phyloP scores from a whole-genome alignment of 2,329 filamentous ascomycete species.

The Calonectria hongkongensis region DNA sequence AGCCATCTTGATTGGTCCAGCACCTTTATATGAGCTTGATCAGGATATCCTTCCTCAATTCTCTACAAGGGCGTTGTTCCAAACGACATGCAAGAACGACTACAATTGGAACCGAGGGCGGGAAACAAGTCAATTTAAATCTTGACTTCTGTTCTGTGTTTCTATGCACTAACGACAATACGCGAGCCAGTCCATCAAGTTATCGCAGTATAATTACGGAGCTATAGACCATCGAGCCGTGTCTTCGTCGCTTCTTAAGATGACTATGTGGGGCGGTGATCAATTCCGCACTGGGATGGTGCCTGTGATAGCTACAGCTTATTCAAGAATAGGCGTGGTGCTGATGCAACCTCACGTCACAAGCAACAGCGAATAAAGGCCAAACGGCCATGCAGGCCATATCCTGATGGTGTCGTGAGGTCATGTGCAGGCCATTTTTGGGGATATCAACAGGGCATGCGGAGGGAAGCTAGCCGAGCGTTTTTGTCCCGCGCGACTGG shows the following conservation, averaged over 20 bases:
- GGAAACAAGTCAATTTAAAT: slow-evolving; percentile 4
- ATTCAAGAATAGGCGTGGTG: slow-evolving; percentile 26
- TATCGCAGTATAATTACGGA: slow-evolving; percentile 6
- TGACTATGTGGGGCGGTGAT: slow-evolving; percentile 22
- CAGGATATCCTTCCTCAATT: slow-evolving; percentile 1
- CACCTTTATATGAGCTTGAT: slow-evolving; percentile 5
- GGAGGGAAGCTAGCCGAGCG: slow-evolving; percentile 27
- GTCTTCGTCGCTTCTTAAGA: neutral
- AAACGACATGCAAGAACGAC: neutral
- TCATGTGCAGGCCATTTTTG: slow-evolving; percentile 25
- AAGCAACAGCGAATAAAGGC: slow-evolving; percentile 15
- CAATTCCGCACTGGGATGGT: slow-evolving; percentile 22
- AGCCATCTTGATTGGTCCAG: slow-evolving; percentile 5
- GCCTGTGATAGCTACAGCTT: slow-evolving; percentile 25
- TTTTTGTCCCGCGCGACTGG: slow-evolving; percentile 20
- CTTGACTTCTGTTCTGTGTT: too few species aligned
- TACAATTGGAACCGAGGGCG: neutral
- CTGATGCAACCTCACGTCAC: slow-evolving; percentile 41
- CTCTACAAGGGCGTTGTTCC: neutral
- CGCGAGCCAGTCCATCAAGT: neutral
- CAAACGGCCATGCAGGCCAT: slow-evolving; percentile 27
- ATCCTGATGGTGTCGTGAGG: slow-evolving; percentile 20
- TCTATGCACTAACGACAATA: neutral
- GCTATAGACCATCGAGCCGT: slow-evolving; percentile 5
- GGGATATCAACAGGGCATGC: slow-evolving; percentile 11